A percentile compares a stretch with the other conserved stretches of the same genome.
Conservation (phyloP, 2,329 filamentous ascomycete species). For the Botrytis elliptica region DNA sequence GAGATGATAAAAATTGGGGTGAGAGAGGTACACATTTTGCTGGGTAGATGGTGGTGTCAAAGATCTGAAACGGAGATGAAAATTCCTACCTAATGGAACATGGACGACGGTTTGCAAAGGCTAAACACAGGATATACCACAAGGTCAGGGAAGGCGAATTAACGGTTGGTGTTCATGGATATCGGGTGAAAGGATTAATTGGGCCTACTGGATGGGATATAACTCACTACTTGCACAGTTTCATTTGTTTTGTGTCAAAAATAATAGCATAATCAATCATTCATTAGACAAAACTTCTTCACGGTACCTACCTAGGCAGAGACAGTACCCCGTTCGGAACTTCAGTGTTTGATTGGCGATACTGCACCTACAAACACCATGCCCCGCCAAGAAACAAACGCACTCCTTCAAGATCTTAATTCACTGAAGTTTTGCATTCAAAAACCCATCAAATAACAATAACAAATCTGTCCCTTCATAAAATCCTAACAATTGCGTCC, state of each 20-base stretch:
- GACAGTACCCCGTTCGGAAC: background rate
- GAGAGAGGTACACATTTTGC: constrained; percentile 5
- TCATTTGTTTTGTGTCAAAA: background rate
- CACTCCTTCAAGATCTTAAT: background rate
- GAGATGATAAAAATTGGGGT: background rate
- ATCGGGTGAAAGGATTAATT: background rate
- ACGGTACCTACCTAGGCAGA: background rate
- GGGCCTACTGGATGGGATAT: background rate
- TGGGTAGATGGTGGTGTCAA: background rate
- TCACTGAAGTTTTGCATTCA: background rate
- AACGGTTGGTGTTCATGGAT: background rate
- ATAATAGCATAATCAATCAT: background rate
- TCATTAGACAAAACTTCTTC: background rate
- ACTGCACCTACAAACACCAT: background rate
- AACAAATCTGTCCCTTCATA: background rate
- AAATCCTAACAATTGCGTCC: background rate
- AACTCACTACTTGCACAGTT: background rate
- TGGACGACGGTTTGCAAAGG: background rate
- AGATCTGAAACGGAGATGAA: background rate
- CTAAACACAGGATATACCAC: background rate
- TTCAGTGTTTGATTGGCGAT: background rate
- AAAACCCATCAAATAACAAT: background rate
- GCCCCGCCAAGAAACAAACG: background rate
- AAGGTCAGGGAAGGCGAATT: background rate
- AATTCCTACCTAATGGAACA: background rate